Percentiles rank a stretch among this genome's conserved stretches.
Evolutionary conservation across 768 basidiomycete species (phyloP).

Genomic region (Tremella yokohamensis): DNA sequence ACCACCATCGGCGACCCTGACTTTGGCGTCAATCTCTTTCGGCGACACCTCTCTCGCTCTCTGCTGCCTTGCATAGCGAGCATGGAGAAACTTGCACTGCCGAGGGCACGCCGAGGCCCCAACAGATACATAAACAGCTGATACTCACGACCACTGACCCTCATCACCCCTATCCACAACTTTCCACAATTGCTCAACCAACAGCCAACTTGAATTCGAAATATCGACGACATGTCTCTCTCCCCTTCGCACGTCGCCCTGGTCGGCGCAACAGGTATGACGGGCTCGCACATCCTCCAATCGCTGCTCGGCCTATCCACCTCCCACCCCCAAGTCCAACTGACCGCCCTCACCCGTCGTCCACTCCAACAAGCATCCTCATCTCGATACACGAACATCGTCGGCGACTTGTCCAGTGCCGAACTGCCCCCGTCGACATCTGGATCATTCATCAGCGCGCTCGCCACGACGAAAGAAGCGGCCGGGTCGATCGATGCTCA

Average conservation of each 20-base stretch:
- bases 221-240: no score
- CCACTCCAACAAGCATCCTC: slow-evolving; percentile 16
- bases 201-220: no score
- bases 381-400: slow-evolving; percentile 11
- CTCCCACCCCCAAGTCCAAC: slow-evolving; percentile 18
- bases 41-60: no score
- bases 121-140: no score
- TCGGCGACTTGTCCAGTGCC: slow-evolving; percentile 21
- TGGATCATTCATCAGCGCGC: slow-evolving; percentile 33
- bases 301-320: slow-evolving; percentile 26
- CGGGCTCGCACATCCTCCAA: slow-evolving; percentile 32
- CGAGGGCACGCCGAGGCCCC: no score
- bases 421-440: slow-evolving; percentile 19
- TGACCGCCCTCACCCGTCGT: slow-evolving; percentile 41
- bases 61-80: no score
- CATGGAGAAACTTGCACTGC: no score
- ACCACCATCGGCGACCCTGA: no score
- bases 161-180: no score
- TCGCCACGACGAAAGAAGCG: slow-evolving; percentile 43
- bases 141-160: no score
- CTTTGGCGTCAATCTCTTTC: no score
- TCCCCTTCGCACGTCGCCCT: slow-evolving; percentile 30
- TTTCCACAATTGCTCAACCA: no score
- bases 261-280: slow-evolving; percentile 47
- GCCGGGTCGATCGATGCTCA: slow-evolving; percentile 27